Percentiles rank a stretch among this genome's conserved stretches.
phyloP scores from a whole-genome alignment of 306 rosid species.

The Glycine soja region DNA sequence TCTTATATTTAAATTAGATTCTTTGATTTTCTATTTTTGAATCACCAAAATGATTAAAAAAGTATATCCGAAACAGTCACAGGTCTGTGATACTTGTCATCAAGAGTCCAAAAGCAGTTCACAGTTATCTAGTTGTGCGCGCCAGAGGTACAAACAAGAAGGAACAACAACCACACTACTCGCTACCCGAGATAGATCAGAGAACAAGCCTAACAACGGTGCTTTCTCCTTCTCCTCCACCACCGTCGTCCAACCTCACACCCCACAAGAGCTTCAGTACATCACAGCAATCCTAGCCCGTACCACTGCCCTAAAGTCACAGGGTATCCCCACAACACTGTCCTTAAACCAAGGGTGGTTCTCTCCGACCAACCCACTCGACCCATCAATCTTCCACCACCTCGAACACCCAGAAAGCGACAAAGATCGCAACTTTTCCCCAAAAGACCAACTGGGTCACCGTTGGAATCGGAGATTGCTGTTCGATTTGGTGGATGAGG shows the following conservation, averaged over 20 bases:
- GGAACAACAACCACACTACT: constrained; percentile 44
- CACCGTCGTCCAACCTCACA: constrained; percentile 22
- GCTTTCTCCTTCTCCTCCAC: constrained; percentile 49
- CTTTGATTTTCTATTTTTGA: not conserved
- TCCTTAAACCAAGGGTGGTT: constrained; percentile 43
- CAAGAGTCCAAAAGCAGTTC: constrained; percentile 58
- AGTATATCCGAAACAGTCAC: constrained; percentile 30
- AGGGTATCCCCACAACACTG: constrained; percentile 26
- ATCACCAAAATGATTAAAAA: not conserved
- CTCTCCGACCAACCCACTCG: constrained; percentile 59
- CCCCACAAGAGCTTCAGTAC: constrained; percentile 60
- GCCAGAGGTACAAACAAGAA: constrained; percentile 70
- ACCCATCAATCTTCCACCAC: constrained; percentile 66
- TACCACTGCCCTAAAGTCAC: constrained; percentile 43
- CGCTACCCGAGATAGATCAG: constrained; percentile 47
- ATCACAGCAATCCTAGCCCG: constrained; percentile 59
- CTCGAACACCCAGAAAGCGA: constrained; percentile 49
- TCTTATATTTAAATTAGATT: no score
- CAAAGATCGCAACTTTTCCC: constrained; percentile 30
- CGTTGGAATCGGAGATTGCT: constrained; percentile 62
- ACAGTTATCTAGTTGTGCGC: constrained; percentile 67
- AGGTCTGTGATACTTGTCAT: constrained; percentile 39
- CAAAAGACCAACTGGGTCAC: constrained; percentile 43
- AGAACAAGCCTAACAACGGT: constrained; percentile 50
- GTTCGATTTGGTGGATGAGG: constrained; percentile 70